Percentiles rank a stretch among this genome's conserved stretches.
Conservation (phyloP, 257 asterid species). For the Solanum piurae region DNA sequence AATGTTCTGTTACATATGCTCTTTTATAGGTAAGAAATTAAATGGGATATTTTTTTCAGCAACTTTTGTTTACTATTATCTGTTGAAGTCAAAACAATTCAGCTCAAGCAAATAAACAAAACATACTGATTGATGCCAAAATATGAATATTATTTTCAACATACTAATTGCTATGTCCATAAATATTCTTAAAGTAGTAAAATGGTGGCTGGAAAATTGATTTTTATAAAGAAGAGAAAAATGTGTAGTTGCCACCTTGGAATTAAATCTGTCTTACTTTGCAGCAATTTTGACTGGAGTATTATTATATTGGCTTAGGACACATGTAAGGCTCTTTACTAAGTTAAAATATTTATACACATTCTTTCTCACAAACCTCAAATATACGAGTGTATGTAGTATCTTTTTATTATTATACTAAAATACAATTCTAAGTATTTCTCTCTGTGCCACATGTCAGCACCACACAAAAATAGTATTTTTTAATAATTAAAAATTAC, state of each 20-base stretch:
- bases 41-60: too few species aligned
- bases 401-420: too few species aligned
- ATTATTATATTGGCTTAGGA: not conserved
- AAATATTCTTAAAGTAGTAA: too few species aligned
- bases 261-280: not conserved
- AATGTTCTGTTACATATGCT: not conserved
- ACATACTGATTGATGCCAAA: too few species aligned
- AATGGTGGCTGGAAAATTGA: not conserved
- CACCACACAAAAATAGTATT: too few species aligned
- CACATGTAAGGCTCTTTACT: not conserved
- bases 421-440: too few species aligned
- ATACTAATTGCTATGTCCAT: too few species aligned
- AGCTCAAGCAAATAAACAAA: not conserved
- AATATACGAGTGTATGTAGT: too few species aligned
- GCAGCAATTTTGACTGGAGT: not conserved
- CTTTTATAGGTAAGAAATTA: not conserved
- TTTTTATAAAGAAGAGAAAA: not conserved
- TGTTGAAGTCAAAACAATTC: not conserved
- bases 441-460: too few species aligned
- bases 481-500: too few species aligned
- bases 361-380: too few species aligned
- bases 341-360: not conserved
- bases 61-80: not conserved
- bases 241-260: not conserved
- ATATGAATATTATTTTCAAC: too few species aligned